These are phyloP conservation scores for Fomitiporia mediterranea DNA, from an alignment of 1,284 basidiomycete species.

Conservation along the genomic window DNA sequence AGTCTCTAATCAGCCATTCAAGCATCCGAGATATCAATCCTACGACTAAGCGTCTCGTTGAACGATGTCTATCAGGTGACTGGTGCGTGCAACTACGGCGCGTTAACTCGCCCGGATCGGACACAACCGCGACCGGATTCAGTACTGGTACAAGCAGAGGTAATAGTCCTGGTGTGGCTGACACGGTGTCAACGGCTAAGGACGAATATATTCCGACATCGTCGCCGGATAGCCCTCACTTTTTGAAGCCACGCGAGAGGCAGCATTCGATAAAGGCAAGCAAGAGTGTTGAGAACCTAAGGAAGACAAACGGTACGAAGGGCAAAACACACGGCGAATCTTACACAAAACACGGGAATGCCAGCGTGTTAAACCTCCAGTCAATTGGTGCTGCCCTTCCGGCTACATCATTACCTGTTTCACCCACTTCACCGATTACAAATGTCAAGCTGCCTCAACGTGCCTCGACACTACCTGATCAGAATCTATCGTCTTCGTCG, in stretches of 20 bases:
- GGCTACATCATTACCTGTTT: conserved; percentile 20
- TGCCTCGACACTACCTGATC: conserved; percentile 11
- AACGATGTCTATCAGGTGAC: conserved; percentile 81
- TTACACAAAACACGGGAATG: conserved; percentile 37
- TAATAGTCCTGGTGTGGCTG: conserved; percentile 41
- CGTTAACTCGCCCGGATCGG: conserved; percentile 24
- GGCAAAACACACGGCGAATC: neutral
- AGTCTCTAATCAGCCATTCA: conserved; percentile 70
- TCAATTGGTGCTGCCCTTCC: conserved; percentile 35
- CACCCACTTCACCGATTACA: neutral
- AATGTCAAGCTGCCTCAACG: conserved; percentile 4
- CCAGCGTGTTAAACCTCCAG: conserved; percentile 48
- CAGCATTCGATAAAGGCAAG: conserved; percentile 44
- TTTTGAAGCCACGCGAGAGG: conserved; percentile 33
- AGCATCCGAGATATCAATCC: conserved; percentile 78
- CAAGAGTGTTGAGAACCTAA: conserved; percentile 56
- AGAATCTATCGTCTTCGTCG: conserved; percentile 3
- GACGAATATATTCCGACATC: conserved; percentile 23
- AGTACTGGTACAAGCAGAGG: conserved; percentile 25
- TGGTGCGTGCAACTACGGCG: conserved; percentile 76
- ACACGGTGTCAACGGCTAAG: conserved; percentile 30
- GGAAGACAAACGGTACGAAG: conserved; percentile 3
- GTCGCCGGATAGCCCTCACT: conserved; percentile 20
- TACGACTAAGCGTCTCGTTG: conserved; percentile 89
- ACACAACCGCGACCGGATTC: conserved; percentile 25